A percentile compares a stretch with the other conserved stretches of the same genome.
Evolutionary conservation across 768 basidiomycete species (phyloP).

Genomic region (Auriculariales sp.): DNA sequence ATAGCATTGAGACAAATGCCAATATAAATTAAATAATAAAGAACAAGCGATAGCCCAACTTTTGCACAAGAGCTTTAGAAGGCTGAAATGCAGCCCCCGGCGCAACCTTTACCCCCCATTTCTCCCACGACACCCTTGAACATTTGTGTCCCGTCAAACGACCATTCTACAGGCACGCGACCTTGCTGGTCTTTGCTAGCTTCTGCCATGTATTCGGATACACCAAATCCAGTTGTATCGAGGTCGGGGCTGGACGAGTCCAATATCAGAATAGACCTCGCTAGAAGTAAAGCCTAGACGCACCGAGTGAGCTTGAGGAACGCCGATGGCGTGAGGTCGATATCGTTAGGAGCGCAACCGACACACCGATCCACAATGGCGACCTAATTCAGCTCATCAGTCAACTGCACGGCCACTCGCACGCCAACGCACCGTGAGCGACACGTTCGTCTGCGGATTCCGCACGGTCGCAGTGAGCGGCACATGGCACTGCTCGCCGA

Average conservation of each 20-base stretch:
- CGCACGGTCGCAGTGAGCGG: neutral
- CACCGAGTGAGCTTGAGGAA: constrained; percentile 26
- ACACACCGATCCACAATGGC: constrained; percentile 16
- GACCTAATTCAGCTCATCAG: too few species aligned
- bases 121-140: neutral
- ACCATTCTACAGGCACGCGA: neutral
- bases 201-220: neutral
- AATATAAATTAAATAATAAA: too few species aligned
- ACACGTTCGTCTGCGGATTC: neutral
- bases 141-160: neutral
- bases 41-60: too few species aligned
- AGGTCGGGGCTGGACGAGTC: neutral
- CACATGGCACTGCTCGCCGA: neutral
- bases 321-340: constrained; percentile 17
- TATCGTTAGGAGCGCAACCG: constrained; percentile 12
- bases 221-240: neutral
- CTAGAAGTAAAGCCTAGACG: too few species aligned
- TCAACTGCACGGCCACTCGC: too few species aligned
- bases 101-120: too few species aligned
- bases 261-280: too few species aligned
- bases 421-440: neutral
- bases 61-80: too few species aligned
- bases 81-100: too few species aligned
- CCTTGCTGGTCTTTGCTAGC: neutral
- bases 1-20: too few species aligned